A percentile compares a stretch with the other conserved stretches of the same genome.
These are phyloP conservation scores for Termitomyces sp. DNA, from an alignment of 768 basidiomycete species.

Conservation along the genomic window DNA sequence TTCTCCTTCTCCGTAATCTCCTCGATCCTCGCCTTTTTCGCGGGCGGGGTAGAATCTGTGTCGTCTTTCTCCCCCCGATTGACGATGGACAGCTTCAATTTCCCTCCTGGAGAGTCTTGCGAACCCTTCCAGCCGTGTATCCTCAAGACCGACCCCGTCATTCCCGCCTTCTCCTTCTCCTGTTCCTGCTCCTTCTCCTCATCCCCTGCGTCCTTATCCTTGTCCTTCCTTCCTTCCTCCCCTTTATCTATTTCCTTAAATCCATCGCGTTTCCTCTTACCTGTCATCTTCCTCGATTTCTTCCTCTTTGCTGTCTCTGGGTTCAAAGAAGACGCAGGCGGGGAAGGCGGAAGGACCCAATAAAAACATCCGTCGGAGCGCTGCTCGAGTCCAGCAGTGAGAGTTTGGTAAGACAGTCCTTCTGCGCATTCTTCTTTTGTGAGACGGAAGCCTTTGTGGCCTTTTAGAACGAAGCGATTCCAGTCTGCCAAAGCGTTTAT, in stretches of 20 bases:
- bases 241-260: background rate
- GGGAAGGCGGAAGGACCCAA: background rate
- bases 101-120: background rate
- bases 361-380: background rate
- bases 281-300: background rate
- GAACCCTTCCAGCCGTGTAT: background rate
- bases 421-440: slow-evolving; percentile 25
- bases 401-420: background rate
- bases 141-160: background rate
- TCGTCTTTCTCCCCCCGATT: background rate
- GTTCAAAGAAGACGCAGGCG: no score
- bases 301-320: background rate
- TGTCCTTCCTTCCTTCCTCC: no score
- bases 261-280: background rate
- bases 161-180: background rate
- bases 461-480: slow-evolving; percentile 30
- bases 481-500: slow-evolving; percentile 22
- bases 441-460: slow-evolving; percentile 35
- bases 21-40: background rate
- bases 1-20: background rate
- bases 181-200: background rate
- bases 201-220: background rate
- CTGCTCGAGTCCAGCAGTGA: background rate
- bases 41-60: background rate
- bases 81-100: background rate